These are phyloP conservation scores for Naganishia albida DNA, from an alignment of 1,284 basidiomycete genomes.

Conservation along the genomic window DNA sequence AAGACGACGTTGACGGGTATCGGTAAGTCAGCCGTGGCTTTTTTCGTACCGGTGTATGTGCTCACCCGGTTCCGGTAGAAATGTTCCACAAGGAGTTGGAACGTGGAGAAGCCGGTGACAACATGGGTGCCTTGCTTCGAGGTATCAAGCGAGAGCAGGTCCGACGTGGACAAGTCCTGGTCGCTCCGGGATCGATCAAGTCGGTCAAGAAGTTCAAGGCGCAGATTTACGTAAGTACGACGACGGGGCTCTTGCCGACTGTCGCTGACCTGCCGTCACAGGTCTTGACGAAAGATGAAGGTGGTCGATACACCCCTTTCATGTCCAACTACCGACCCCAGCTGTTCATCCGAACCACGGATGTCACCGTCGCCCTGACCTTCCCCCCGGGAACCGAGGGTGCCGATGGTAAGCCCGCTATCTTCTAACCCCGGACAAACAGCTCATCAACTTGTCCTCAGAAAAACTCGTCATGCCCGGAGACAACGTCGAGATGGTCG, in stretches of 20 bases:
- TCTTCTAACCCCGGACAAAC: background rate
- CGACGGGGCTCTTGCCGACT: background rate
- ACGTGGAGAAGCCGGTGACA: constrained; percentile 96
- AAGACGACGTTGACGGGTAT: constrained; percentile 97
- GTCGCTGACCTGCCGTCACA: constrained; percentile 43
- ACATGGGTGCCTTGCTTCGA: constrained; percentile 97
- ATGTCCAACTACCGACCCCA: constrained; percentile 95
- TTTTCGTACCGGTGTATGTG: constrained; percentile 8
- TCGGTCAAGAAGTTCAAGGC: constrained; percentile 91
- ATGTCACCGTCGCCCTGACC: constrained; percentile 81
- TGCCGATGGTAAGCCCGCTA: constrained; percentile 65
- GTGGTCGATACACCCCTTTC: constrained; percentile 97
- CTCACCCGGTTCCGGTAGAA: constrained; percentile 59
- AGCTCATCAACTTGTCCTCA: background rate
- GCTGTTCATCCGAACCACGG: constrained; percentile 93
- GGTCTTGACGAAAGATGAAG: constrained; percentile 96
- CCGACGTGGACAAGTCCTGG: constrained; percentile 88
- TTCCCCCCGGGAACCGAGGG: constrained; percentile 74
- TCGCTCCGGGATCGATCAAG: constrained; percentile 90
- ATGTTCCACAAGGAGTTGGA: constrained; percentile 99
- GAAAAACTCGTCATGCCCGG: constrained; percentile 85
- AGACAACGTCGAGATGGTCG: constrained; percentile 94
- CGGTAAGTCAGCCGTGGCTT: constrained; percentile 59
- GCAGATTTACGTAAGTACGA: constrained; percentile 72
- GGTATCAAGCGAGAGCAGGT: constrained; percentile 98